A percentile compares a stretch with the other conserved stretches of the same genome.
These are phyloP conservation scores for Entomortierella lignicola DNA, from an alignment of 192 early-diverging fungal species.

Conservation along the genomic window DNA sequence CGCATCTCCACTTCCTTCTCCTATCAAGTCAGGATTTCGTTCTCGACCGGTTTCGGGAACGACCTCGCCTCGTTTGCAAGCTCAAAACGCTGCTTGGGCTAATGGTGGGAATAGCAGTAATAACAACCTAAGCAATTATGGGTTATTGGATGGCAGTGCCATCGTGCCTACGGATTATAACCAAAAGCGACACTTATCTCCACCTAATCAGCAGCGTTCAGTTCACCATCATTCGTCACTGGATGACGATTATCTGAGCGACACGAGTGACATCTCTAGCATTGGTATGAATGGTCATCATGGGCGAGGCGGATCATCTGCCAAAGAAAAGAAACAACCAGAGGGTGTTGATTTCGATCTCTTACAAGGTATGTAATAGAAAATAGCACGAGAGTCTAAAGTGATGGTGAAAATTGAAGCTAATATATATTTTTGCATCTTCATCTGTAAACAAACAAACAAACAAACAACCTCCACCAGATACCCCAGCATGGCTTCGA, in stretches of 20 bases:
- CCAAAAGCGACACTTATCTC: slow-evolving; percentile 42
- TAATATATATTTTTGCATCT: not conserved
- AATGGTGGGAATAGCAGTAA: slow-evolving; percentile 6
- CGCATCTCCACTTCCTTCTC: slow-evolving; percentile 46
- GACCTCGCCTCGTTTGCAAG: slow-evolving; percentile 28
- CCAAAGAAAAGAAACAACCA: slow-evolving; percentile 81
- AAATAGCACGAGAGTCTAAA: no score
- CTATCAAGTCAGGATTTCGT: slow-evolving; percentile 42
- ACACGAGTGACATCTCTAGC: slow-evolving; percentile 51
- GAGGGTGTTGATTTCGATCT: slow-evolving; percentile 81
- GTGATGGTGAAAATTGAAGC: not conserved
- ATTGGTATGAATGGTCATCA: slow-evolving; percentile 46
- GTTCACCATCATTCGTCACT: slow-evolving; percentile 22
- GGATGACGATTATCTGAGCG: slow-evolving; percentile 54
- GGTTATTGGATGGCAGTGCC: slow-evolving; percentile 23
- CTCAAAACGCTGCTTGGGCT: slow-evolving; percentile 25
- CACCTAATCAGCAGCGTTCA: slow-evolving; percentile 15
- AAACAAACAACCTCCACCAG: slow-evolving; percentile 42
- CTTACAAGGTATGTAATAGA: slow-evolving; percentile 72
- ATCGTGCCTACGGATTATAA: slow-evolving; percentile 42
- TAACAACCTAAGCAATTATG: slow-evolving; percentile 14
- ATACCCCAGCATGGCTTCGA: slow-evolving; percentile 94
- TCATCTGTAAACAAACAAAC: not conserved
- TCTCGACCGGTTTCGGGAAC: slow-evolving; percentile 52
- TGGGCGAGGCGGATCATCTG: slow-evolving; percentile 25